A percentile compares a stretch with the other conserved stretches of the same genome.
phyloP scores from a whole-genome alignment of 805 yeast species.

The Saccharomycopsis selenospora region DNA sequence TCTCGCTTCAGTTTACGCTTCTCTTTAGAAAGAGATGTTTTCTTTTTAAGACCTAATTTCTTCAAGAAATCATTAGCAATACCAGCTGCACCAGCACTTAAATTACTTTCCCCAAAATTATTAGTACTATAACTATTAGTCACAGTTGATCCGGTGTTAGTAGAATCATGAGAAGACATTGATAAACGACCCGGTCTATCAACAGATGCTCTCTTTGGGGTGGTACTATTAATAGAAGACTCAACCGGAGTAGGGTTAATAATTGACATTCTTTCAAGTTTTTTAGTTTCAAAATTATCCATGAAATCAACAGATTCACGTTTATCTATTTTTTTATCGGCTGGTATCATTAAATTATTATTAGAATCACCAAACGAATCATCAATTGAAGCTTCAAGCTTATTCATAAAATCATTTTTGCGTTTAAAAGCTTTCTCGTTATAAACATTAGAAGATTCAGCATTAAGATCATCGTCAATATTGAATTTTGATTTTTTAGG shows the following conservation, averaged over 20 bases:
- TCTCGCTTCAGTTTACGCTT: constrained; percentile 4
- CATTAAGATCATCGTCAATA: neutral
- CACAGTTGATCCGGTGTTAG: neutral
- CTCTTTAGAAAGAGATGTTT: constrained; percentile 1
- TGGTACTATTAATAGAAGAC: neutral
- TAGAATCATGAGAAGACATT: constrained; percentile 1
- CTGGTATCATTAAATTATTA: neutral
- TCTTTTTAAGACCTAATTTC: constrained; percentile 18
- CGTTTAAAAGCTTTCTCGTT: neutral
- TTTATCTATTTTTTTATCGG: neutral
- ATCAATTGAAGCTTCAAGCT: constrained; percentile 20
- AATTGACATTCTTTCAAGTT: neutral
- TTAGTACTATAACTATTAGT: neutral
- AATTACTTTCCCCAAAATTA: constrained; percentile 3
- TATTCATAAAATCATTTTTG: constrained; percentile 18
- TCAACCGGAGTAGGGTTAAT: neutral
- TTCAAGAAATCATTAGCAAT: constrained; percentile 20
- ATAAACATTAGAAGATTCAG: neutral
- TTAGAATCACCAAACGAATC: constrained; percentile 12
- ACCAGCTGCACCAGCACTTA: constrained; percentile 3
- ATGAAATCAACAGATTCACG: neutral
- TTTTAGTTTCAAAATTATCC: neutral
- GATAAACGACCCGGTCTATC: neutral
- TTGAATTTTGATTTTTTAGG: neutral
- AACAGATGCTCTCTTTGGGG: neutral